Evolutionary conservation across 192 early-diverging fungal genomes (phyloP).

Genomic region (Coemansia brasiliensis): DNA sequence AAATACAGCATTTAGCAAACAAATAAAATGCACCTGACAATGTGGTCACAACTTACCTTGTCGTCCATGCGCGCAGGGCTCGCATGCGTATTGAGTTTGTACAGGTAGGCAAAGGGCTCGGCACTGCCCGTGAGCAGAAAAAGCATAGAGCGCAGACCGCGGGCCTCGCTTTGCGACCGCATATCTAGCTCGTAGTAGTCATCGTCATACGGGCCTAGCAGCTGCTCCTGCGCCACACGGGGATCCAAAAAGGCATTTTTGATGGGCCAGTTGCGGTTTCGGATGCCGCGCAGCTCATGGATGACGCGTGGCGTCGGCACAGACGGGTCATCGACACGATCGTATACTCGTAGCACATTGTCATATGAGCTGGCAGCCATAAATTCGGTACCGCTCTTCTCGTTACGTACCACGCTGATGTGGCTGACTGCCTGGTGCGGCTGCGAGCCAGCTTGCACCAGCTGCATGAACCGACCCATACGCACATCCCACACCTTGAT

Average conservation of each 20-base stretch:
- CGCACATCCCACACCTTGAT: constrained; percentile 94
- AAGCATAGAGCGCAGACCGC: constrained; percentile 47
- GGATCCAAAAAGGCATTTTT: constrained; percentile 77
- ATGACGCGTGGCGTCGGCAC: constrained; percentile 66
- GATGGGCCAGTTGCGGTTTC: constrained; percentile 95
- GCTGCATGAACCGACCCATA: constrained; percentile 58
- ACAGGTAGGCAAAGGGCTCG: constrained; percentile 68
- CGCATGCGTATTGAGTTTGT: constrained; percentile 48
- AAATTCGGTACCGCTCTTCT: constrained; percentile 64
- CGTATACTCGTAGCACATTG: constrained; percentile 92
- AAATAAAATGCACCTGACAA: neutral
- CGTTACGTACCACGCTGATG: constrained; percentile 48
- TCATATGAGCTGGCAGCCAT: constrained; percentile 93
- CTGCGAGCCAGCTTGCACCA: constrained; percentile 32
- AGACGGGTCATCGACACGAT: constrained; percentile 79
- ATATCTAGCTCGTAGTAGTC: constrained; percentile 55
- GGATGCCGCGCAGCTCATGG: constrained; percentile 85
- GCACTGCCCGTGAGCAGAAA: constrained; percentile 68
- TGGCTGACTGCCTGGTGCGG: constrained; percentile 44
- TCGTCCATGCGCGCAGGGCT: constrained; percentile 43
- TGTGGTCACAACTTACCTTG: constrained; percentile 35
- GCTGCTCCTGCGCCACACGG: constrained; percentile 45
- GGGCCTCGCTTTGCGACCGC: constrained; percentile 49
- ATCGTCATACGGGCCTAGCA: constrained; percentile 45
- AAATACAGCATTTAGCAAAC: neutral